Conservation (phyloP, 257 asterid genomes). For the Euphrasia confusa region DNA sequence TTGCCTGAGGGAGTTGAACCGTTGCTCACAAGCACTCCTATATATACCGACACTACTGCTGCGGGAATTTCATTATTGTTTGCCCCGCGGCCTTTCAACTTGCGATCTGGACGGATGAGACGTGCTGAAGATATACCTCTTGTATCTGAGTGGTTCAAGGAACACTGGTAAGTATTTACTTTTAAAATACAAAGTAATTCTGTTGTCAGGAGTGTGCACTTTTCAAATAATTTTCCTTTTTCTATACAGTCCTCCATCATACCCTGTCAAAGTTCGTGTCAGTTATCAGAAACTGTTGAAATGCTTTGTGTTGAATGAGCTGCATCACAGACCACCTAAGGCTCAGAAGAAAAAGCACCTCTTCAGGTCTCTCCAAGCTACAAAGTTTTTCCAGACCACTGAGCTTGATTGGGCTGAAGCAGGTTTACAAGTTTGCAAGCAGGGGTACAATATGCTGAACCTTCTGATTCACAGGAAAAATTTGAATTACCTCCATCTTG, state of each 20-base stretch:
- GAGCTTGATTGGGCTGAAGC: constrained; percentile 99
- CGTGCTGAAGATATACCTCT: constrained; percentile 99
- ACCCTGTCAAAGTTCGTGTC: constrained; percentile 97
- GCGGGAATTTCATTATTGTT: constrained; percentile 90
- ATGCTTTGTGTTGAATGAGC: constrained; percentile 91
- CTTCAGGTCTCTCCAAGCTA: constrained; percentile 89
- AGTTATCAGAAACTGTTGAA: constrained; percentile 94
- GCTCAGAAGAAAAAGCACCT: constrained; percentile 96
- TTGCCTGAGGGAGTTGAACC: constrained; percentile 92
- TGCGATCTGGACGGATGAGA: constrained; percentile 97
- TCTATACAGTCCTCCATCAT: constrained; percentile 76
- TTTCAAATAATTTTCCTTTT: constrained; percentile 4
- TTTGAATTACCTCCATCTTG: constrained; percentile 90
- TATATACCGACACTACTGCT: constrained; percentile 94
- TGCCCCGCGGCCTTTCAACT: constrained; percentile 97
- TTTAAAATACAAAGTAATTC: neutral
- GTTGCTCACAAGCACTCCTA: constrained; percentile 54
- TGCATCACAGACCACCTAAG: constrained; percentile 98
- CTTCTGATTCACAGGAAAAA: constrained; percentile 89
- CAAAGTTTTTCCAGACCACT: constrained; percentile 94
- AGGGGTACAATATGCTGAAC: constrained; percentile 97
- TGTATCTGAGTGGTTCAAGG: constrained; percentile 98
- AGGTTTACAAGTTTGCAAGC: constrained; percentile 97
- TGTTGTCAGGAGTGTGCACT: neutral
- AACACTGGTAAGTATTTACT: constrained; percentile 69